These are phyloP conservation scores for Mycena haematopus DNA, from an alignment of 768 basidiomycete species.

Conservation along the genomic window DNA sequence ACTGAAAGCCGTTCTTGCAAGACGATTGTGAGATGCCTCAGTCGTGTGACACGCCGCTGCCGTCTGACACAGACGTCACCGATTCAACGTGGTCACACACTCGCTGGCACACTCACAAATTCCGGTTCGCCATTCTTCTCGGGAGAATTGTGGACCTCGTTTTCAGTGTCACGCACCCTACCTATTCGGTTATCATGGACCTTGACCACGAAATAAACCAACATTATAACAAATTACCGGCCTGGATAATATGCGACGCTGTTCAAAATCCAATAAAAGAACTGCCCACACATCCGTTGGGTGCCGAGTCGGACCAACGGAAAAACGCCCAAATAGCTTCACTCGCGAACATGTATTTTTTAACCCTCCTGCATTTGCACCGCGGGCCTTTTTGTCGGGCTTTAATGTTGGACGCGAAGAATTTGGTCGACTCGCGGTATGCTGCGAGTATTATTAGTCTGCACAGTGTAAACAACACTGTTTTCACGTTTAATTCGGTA, in stretches of 20 bases:
- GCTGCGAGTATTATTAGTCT: slow-evolving; percentile 28
- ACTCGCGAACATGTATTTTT: slow-evolving; percentile 32
- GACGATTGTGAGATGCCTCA: slow-evolving; percentile 35
- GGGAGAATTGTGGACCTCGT: slow-evolving; percentile 32
- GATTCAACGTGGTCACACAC: slow-evolving; percentile 30
- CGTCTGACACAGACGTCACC: slow-evolving; percentile 30
- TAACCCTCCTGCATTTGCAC: slow-evolving; percentile 32
- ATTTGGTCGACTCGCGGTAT: slow-evolving; percentile 29
- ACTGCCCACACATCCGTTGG: slow-evolving; percentile 24
- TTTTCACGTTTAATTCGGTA: background rate
- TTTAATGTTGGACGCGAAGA: slow-evolving; percentile 29
- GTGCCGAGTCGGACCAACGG: slow-evolving; percentile 20
- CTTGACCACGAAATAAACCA: slow-evolving; percentile 34
- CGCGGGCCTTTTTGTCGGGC: slow-evolving; percentile 35
- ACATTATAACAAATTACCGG: slow-evolving; percentile 28
- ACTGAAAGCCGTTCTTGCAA: background rate
- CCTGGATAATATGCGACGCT: slow-evolving; percentile 32
- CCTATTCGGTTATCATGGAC: slow-evolving; percentile 32
- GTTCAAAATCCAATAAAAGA: slow-evolving; percentile 31
- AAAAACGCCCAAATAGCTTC: slow-evolving; percentile 29
- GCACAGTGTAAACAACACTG: slow-evolving; percentile 15
- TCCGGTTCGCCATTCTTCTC: slow-evolving; percentile 30
- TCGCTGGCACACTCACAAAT: slow-evolving; percentile 34
- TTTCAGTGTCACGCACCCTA: slow-evolving; percentile 30
- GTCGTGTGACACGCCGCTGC: slow-evolving; percentile 33